A percentile compares a stretch with the other conserved stretches of the same genome.
Evolutionary conservation across 192 early-diverging fungal genomes (phyloP).

Genomic region (Physocladia obscura): DNA sequence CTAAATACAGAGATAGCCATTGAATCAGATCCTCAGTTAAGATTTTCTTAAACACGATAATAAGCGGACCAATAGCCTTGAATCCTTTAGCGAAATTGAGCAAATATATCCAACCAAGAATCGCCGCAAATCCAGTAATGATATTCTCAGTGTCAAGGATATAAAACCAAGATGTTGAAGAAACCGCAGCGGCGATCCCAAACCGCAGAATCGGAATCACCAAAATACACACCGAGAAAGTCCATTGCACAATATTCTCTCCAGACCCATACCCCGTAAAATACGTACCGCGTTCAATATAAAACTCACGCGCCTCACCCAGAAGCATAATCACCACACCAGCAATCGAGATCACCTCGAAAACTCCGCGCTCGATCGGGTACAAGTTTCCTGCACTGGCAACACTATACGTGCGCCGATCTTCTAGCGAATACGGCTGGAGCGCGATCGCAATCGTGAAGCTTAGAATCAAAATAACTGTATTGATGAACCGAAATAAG

Average conservation of each 20-base stretch:
- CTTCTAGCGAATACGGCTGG: constrained; percentile 1
- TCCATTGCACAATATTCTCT: constrained; percentile 25
- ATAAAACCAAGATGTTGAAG: not conserved
- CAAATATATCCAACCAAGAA: constrained; percentile 23
- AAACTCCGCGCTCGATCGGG: not conserved
- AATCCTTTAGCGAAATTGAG: constrained; percentile 27
- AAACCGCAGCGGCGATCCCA: not conserved
- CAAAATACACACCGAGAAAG: not conserved
- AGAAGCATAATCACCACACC: not conserved
- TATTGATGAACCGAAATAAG: constrained; percentile 5
- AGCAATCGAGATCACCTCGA: not conserved
- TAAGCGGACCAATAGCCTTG: constrained; percentile 14
- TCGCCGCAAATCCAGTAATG: constrained; percentile 12
- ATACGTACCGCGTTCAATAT: not conserved
- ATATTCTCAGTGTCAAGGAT: constrained; percentile 23
- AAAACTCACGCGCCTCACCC: not conserved
- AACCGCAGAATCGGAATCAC: constrained; percentile 16
- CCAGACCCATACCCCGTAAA: constrained; percentile 1
- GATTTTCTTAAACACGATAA: constrained; percentile 18
- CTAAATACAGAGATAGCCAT: constrained; percentile 4
- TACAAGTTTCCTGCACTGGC: not conserved
- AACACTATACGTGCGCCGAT: not conserved
- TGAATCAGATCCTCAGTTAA: constrained; percentile 14
- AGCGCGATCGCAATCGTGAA: constrained; percentile 13
- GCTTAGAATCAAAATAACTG: not conserved